Conservation (phyloP, 768 basidiomycete species). For the Termitomyces bulborhizus region DNA sequence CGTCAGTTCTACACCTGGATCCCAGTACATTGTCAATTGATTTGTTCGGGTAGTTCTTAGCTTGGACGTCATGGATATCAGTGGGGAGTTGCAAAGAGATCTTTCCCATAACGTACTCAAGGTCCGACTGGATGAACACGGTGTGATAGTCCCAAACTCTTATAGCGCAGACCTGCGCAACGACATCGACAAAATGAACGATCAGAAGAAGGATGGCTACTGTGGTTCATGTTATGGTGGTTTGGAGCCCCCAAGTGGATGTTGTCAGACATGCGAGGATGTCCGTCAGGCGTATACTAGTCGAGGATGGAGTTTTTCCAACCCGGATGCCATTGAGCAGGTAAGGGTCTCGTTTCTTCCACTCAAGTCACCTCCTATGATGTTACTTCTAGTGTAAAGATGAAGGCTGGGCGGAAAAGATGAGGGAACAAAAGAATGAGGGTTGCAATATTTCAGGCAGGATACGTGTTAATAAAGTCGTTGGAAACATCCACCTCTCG, state of each 20-base stretch:
- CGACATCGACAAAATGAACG: conserved; percentile 77
- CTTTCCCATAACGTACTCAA: conserved; percentile 87
- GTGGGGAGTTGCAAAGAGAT: conserved; percentile 90
- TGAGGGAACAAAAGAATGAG: conserved; percentile 87
- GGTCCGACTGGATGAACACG: conserved; percentile 60
- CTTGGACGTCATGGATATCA: conserved; percentile 97
- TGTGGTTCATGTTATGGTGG: conserved; percentile 98
- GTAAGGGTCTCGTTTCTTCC: conserved; percentile 33
- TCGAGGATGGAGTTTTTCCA: conserved; percentile 92
- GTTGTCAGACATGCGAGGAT: conserved; percentile 95
- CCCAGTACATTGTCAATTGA: background rate
- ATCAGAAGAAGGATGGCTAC: conserved; percentile 54
- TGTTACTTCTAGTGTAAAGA: conserved; percentile 61
- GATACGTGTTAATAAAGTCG: conserved; percentile 94
- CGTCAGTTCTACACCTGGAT: conserved; percentile 45
- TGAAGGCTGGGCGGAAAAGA: conserved; percentile 93
- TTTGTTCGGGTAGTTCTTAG: conserved; percentile 64
- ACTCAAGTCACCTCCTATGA: background rate
- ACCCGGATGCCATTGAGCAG: conserved; percentile 90
- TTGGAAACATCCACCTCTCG: conserved; percentile 92
- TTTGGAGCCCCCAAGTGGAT: conserved; percentile 63
- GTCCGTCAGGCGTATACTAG: conserved; percentile 86
- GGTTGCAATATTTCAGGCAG: conserved; percentile 93
- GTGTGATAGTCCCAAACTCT: conserved; percentile 51
- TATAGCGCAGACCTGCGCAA: conserved; percentile 66